Percentiles rank a stretch among this genome's conserved stretches.
Evolutionary conservation across 257 asterid genomes (phyloP).

Genomic region (Solanum chilense): DNA sequence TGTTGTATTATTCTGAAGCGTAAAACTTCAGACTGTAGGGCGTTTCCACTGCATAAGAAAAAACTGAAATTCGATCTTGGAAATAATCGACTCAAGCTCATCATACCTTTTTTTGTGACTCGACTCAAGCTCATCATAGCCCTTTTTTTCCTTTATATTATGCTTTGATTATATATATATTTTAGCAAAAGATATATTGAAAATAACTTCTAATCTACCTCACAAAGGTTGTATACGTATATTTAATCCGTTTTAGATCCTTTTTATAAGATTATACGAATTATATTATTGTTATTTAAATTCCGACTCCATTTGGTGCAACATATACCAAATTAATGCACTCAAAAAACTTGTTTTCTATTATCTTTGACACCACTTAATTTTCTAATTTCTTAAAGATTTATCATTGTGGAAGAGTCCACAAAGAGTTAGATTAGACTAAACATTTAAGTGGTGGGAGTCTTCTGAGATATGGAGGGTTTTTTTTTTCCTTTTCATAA

Average conservation of each 20-base stretch:
- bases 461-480: background rate
- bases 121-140: too few relatives aligned
- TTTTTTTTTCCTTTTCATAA: background rate
- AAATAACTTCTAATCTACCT: background rate
- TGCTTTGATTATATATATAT: background rate
- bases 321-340: background rate
- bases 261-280: background rate
- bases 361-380: background rate
- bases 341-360: background rate
- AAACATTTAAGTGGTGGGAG: background rate
- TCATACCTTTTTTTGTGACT: too few relatives aligned
- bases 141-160: background rate
- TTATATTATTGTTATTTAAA: background rate
- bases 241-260: background rate
- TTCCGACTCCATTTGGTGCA: background rate
- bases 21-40: too few relatives aligned
- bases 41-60: too few relatives aligned
- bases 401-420: background rate
- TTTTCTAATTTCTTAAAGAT: background rate
- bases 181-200: accelerated
- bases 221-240: accelerated
- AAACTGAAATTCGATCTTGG: too few relatives aligned
- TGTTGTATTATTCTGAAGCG: too few relatives aligned
- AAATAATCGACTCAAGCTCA: too few relatives aligned
- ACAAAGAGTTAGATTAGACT: background rate